phyloP scores from a whole-genome alignment of 495 filamentous ascomycete species.

The Hypoxylon cercidicola region DNA sequence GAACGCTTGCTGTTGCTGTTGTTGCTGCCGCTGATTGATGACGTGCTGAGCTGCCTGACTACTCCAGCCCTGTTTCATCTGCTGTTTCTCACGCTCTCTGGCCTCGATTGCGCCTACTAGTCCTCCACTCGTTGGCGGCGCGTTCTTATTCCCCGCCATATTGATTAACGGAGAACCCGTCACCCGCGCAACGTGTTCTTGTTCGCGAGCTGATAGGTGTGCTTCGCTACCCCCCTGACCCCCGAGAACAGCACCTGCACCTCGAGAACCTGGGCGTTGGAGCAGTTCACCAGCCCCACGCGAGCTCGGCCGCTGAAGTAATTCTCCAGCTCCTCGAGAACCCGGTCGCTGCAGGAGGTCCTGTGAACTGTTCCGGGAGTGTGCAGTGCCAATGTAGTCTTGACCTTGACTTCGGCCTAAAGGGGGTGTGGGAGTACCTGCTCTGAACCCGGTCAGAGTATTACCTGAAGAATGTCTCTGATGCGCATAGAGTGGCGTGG shows the following conservation, averaged over 20 bases:
- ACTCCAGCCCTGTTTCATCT: conserved; percentile 75
- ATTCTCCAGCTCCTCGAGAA: conserved; percentile 50
- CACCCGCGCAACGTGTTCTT: conserved; percentile 89
- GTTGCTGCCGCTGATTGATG: conserved; percentile 78
- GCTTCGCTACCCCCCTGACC: conserved; percentile 53
- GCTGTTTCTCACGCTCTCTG: conserved; percentile 73
- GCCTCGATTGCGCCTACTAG: conserved; percentile 75
- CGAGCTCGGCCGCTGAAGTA: conserved; percentile 46
- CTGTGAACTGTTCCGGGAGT: conserved; percentile 59
- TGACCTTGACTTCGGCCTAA: conserved; percentile 41
- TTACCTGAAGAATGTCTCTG: conserved; percentile 69
- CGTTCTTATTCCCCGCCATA: conserved; percentile 66
- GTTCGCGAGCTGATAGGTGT: conserved; percentile 89
- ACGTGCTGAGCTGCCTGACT: conserved; percentile 81
- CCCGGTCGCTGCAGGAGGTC: conserved; percentile 52
- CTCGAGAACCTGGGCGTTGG: conserved; percentile 42
- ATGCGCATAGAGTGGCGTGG: conserved; percentile 60
- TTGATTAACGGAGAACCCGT: conserved; percentile 86
- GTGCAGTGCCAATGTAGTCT: conserved; percentile 41
- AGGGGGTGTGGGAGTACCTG: conserved; percentile 57
- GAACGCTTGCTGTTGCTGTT: conserved; percentile 61
- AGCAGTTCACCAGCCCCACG: conserved; percentile 43
- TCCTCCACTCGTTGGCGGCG: conserved; percentile 64
- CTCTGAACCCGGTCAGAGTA: conserved; percentile 56
- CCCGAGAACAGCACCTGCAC: conserved; percentile 47